Percentiles rank a stretch among this genome's conserved stretches.
phyloP scores from a whole-genome alignment of 352 stramenopile genomes.

The Sclerospora graminicola region DNA sequence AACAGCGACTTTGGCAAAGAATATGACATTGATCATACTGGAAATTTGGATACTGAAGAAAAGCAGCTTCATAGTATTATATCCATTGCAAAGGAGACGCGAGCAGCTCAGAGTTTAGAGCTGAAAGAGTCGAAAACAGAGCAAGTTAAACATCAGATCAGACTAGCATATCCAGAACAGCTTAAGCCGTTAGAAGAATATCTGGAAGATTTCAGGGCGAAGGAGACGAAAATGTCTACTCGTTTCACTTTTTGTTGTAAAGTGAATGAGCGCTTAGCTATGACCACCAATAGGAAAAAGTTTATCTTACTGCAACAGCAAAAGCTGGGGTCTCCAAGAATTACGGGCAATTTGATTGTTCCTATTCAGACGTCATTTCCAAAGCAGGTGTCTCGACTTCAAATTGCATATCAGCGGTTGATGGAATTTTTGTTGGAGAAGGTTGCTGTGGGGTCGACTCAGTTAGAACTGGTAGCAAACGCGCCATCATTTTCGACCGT shows the following conservation, averaged over 20 bases:
- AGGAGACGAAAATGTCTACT: conserved; percentile 26
- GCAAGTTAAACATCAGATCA: neutral
- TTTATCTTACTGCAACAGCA: conserved; percentile 4
- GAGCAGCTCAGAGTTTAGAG: neutral
- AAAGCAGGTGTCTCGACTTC: conserved; percentile 25
- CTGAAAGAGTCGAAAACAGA: neutral
- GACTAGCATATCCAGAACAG: conserved; percentile 39
- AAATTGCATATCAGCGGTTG: conserved; percentile 23
- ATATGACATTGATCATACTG: neutral
- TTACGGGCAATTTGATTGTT: conserved; percentile 2
- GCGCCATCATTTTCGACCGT: conserved; percentile 27
- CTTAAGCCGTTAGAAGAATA: conserved; percentile 35
- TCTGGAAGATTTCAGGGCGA: conserved; percentile 19
- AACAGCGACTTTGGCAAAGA: neutral
- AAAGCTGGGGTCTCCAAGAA: conserved; percentile 1
- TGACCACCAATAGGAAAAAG: conserved; percentile 10
- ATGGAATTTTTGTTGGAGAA: conserved; percentile 24
- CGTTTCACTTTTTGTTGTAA: conserved; percentile 38
- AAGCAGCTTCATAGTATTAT: conserved; percentile 19
- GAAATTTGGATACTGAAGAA: neutral
- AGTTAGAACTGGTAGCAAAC: conserved; percentile 19
- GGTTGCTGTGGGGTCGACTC: conserved; percentile 14
- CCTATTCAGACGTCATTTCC: conserved; percentile 26
- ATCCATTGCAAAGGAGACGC: conserved; percentile 20
- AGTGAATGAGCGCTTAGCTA: conserved; percentile 38